A percentile compares a stretch with the other conserved stretches of the same genome.
Evolutionary conservation across 2,329 filamentous ascomycete genomes (phyloP).

Genomic region (Chaetomium strumarium): DNA sequence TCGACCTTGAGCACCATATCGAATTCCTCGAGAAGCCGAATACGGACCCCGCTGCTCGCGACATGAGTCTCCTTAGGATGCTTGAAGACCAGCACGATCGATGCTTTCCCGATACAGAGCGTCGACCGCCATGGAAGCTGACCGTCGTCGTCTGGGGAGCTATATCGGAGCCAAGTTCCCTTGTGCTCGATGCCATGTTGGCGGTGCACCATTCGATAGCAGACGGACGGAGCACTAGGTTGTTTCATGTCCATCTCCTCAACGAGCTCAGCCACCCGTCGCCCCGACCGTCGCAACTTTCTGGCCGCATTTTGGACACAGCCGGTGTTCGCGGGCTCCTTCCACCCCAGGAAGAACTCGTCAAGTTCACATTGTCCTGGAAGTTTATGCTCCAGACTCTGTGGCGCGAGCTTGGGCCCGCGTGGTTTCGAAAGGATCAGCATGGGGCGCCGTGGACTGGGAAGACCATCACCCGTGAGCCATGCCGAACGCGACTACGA

Average conservation of each 20-base stretch:
- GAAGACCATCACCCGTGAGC: constrained; percentile 31
- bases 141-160: constrained; percentile 30
- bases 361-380: constrained; percentile 37
- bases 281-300: constrained; percentile 13
- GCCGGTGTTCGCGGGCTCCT: constrained; percentile 29
- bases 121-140: constrained; percentile 43
- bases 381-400: constrained; percentile 37
- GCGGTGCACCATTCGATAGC: constrained; percentile 47
- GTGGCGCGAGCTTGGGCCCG: constrained; percentile 37
- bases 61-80: constrained; percentile 29
- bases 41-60: constrained; percentile 23
- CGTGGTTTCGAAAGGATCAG: constrained; percentile 30
- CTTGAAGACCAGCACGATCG: constrained; percentile 37
- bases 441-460: constrained; percentile 35
- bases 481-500: constrained; percentile 33
- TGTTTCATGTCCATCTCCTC: constrained; percentile 46
- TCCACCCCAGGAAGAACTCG: constrained; percentile 36
- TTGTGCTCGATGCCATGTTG: constrained; percentile 40
- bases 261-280: constrained; percentile 33
- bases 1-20: constrained; percentile 41
- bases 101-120: constrained; percentile 36
- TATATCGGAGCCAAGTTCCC: constrained; percentile 13
- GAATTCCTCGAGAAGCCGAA: constrained; percentile 28
- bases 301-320: constrained; percentile 29
- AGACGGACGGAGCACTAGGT: constrained; percentile 44